Percentiles rank a stretch among this genome's conserved stretches.
Conservation (phyloP, 2,329 filamentous ascomycete genomes). For the Ophiostoma himal-ulmi region DNA sequence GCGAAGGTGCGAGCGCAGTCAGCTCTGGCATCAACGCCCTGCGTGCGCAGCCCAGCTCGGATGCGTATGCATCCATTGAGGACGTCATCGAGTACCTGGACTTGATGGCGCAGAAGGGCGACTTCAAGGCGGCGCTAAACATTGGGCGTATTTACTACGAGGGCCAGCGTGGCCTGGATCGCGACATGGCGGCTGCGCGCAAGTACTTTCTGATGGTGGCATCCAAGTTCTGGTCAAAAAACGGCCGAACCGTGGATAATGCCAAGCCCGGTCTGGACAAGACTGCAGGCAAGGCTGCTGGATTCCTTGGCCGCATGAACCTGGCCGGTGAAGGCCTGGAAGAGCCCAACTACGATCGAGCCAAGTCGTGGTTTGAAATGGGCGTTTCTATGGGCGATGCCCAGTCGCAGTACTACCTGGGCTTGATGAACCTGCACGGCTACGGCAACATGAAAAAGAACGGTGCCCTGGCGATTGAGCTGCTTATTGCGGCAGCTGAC, state of each 20-base stretch:
- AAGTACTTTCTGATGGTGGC: conserved; percentile 77
- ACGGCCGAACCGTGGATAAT: conserved; percentile 67
- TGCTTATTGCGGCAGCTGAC: conserved; percentile 73
- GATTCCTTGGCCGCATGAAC: conserved; percentile 84
- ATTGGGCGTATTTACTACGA: conserved; percentile 85
- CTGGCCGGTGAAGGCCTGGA: conserved; percentile 77
- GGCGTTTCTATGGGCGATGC: conserved; percentile 70
- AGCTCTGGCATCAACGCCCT: conserved; percentile 81
- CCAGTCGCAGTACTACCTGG: conserved; percentile 77
- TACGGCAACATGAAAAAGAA: conserved; percentile 59
- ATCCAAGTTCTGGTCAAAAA: conserved; percentile 72
- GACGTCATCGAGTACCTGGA: conserved; percentile 94
- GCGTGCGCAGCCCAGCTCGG: conserved; percentile 65
- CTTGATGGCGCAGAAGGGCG: conserved; percentile 82
- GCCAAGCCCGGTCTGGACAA: conserved; percentile 67
- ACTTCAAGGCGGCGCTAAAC: conserved; percentile 80
- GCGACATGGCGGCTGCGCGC: conserved; percentile 67
- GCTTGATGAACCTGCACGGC: conserved; percentile 76
- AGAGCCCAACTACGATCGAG: conserved; percentile 67
- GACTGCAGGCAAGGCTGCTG: conserved; percentile 74
- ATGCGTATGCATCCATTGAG: conserved; percentile 79
- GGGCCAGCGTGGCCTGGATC: conserved; percentile 67
- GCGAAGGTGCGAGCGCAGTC: conserved; percentile 84
- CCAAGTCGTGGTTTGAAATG: conserved; percentile 75
- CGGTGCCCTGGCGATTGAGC: conserved; percentile 63